These are phyloP conservation scores for Fomitopsis pulvina DNA, from an alignment of 768 basidiomycete genomes.

Conservation along the genomic window DNA sequence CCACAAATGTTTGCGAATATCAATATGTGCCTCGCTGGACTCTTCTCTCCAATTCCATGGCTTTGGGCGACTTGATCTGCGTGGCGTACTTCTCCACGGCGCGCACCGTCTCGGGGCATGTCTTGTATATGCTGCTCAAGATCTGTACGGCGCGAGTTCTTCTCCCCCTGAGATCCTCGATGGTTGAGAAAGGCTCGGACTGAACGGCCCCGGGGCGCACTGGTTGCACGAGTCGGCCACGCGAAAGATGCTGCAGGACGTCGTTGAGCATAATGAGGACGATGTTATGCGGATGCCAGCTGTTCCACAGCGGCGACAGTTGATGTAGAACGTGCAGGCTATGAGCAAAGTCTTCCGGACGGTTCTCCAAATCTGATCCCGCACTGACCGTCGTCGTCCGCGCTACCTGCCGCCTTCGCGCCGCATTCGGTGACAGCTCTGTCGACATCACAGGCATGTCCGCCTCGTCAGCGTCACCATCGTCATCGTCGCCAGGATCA, in stretches of 20 bases:
- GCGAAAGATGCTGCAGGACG: slow-evolving; percentile 40
- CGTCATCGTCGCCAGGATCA: too few relatives aligned
- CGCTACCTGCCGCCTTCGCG: slow-evolving; percentile 3
- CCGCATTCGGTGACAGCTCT: slow-evolving; percentile 12
- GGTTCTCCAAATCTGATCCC: not conserved
- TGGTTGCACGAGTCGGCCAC: slow-evolving; percentile 44
- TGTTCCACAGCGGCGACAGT: slow-evolving; percentile 56
- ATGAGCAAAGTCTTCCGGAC: slow-evolving; percentile 44
- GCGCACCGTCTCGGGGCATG: slow-evolving; percentile 42
- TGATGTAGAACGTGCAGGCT: slow-evolving; percentile 55
- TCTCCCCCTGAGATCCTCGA: slow-evolving; percentile 19
- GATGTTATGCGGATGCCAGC: slow-evolving; percentile 56
- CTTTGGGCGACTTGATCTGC: not conserved
- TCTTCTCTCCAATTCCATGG: not conserved
- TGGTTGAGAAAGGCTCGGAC: not conserved
- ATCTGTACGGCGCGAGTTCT: slow-evolving; percentile 30
- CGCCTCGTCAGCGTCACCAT: slow-evolving; percentile 4
- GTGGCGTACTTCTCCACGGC: slow-evolving; percentile 17
- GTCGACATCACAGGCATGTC: slow-evolving; percentile 8
- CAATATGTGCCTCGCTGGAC: not conserved
- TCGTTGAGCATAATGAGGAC: slow-evolving; percentile 41
- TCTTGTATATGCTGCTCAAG: slow-evolving; percentile 38
- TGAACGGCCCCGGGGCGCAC: slow-evolving; percentile 18
- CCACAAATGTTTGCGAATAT: not conserved
- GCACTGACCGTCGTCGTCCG: slow-evolving; percentile 1